Percentiles rank a stretch among this genome's conserved stretches.
phyloP scores from a whole-genome alignment of 129 eudicot genomes.

The Logfia minima region DNA sequence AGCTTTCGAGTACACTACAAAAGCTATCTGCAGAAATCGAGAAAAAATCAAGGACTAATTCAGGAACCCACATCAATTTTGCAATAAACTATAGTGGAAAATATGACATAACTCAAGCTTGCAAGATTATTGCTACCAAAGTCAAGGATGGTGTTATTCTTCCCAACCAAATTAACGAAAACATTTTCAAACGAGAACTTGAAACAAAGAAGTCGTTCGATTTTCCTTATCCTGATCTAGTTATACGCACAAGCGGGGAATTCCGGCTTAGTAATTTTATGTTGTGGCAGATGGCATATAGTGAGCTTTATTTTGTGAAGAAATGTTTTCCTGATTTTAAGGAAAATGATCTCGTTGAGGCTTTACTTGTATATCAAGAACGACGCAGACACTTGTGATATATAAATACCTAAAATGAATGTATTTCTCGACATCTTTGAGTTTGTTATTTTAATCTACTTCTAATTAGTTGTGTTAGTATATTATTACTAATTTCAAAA shows the following conservation, averaged over 20 bases:
- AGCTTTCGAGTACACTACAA: constrained; percentile 5
- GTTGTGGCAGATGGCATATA: constrained; percentile 26
- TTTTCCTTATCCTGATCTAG: constrained; percentile 15
- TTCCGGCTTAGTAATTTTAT: constrained; percentile 31
- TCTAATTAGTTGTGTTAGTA: too few species aligned
- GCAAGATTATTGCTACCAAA: not conserved
- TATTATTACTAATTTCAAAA: too few species aligned
- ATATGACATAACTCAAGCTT: constrained; percentile 12
- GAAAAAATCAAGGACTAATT: not conserved
- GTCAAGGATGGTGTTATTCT: constrained; percentile 11
- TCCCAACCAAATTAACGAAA: constrained; percentile 2
- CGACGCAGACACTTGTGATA: not conserved
- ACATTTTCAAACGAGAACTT: not conserved
- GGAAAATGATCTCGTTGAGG: constrained; percentile 14
- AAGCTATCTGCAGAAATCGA: not conserved
- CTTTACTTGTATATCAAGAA: constrained; percentile 18
- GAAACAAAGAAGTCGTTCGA: not conserved
- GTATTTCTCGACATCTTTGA: too few species aligned
- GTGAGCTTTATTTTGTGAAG: constrained; percentile 14
- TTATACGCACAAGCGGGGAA: constrained; percentile 24
- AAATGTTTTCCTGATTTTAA: constrained; percentile 15
- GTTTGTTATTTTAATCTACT: too few species aligned
- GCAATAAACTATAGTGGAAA: constrained; percentile 19
- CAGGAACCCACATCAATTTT: constrained; percentile 15
- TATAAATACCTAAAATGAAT: too few species aligned